Percentiles rank a stretch among this genome's conserved stretches.
These are phyloP conservation scores for Durotheca rogersii DNA, from an alignment of 495 filamentous ascomycete species.

Conservation along the genomic window DNA sequence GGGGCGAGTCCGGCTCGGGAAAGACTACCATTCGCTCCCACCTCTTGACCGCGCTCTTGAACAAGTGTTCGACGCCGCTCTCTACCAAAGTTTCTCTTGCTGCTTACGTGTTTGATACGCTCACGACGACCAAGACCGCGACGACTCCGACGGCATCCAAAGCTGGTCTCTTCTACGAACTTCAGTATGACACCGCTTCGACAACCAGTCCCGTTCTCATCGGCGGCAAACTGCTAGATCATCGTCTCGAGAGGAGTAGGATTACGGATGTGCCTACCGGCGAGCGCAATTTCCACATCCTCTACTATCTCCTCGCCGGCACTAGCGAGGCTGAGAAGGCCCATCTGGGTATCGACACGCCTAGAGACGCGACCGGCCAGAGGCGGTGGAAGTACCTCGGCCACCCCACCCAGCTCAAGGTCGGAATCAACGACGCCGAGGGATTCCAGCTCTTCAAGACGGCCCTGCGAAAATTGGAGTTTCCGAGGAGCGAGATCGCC, in stretches of 20 bases:
- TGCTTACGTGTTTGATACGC: conserved; percentile 88
- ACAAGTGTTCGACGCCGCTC: conserved; percentile 85
- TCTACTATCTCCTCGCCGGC: conserved; percentile 93
- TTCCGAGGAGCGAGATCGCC: conserved; percentile 88
- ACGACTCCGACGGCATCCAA: conserved; percentile 95
- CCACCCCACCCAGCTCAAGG: conserved; percentile 93
- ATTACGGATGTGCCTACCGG: conserved; percentile 90
- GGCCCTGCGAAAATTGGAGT: conserved; percentile 88
- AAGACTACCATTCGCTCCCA: conserved; percentile 94
- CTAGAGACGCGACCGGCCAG: conserved; percentile 51
- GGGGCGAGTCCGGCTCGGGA: conserved; percentile 91
- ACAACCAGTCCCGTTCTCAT: conserved; percentile 79
- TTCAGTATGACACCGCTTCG: conserved; percentile 91
- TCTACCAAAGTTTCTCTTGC: conserved; percentile 91
- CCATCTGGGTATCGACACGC: conserved; percentile 80
- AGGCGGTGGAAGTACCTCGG: conserved; percentile 95
- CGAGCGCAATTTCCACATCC: conserved; percentile 91
- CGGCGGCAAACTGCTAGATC: conserved; percentile 91
- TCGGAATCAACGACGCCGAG: conserved; percentile 92
- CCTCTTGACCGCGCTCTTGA: conserved; percentile 76
- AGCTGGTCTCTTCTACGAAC: conserved; percentile 88
- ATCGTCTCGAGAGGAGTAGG: conserved; percentile 85
- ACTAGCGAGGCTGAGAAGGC: conserved; percentile 87
- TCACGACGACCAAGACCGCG: conserved; percentile 96
- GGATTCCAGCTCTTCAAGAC: conserved; percentile 98